A percentile compares a stretch with the other conserved stretches of the same genome.
These are phyloP conservation scores for Blastomyces gilchristii DNA, from an alignment of 2,329 filamentous ascomycete genomes.

Conservation along the genomic window DNA sequence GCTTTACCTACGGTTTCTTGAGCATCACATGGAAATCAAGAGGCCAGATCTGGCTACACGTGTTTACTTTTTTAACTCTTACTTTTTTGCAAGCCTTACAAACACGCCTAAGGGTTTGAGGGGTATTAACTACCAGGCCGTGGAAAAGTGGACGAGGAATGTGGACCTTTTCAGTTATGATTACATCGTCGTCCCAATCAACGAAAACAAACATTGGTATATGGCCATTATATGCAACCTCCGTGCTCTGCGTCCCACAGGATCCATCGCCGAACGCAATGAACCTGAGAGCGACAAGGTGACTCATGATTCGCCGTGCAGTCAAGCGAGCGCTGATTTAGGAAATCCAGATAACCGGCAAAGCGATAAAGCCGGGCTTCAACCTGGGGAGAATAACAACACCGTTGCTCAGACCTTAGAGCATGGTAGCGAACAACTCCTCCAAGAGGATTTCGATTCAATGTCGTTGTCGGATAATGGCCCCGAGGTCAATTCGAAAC, in stretches of 20 bases:
- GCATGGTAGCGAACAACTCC: constrained; percentile 18
- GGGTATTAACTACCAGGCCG: constrained; percentile 69
- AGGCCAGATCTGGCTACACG: constrained; percentile 49
- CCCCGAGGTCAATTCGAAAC: constrained; percentile 2
- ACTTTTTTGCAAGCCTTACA: constrained; percentile 73
- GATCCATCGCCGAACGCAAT: background rate
- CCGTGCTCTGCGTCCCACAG: constrained; percentile 33
- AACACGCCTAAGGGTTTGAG: constrained; percentile 44
- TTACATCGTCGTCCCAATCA: constrained; percentile 86
- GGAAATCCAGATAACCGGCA: background rate
- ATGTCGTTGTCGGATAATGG: constrained; percentile 23
- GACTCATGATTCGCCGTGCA: background rate
- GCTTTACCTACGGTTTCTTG: constrained; percentile 72
- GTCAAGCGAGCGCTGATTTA: background rate
- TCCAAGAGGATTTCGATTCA: constrained; percentile 21
- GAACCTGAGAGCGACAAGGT: background rate
- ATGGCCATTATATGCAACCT: constrained; percentile 91
- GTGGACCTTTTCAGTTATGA: constrained; percentile 77
- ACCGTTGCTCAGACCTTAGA: constrained; percentile 7
- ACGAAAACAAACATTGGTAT: constrained; percentile 84
- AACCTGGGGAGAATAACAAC: background rate
- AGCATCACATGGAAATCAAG: constrained; percentile 48
- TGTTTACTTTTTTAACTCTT: constrained; percentile 85
- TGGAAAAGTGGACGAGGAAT: constrained; percentile 78
- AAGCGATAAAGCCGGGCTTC: background rate